Conservation (phyloP, 768 basidiomycete genomes). For the Tylopilus plumbeoviolaceoides region DNA sequence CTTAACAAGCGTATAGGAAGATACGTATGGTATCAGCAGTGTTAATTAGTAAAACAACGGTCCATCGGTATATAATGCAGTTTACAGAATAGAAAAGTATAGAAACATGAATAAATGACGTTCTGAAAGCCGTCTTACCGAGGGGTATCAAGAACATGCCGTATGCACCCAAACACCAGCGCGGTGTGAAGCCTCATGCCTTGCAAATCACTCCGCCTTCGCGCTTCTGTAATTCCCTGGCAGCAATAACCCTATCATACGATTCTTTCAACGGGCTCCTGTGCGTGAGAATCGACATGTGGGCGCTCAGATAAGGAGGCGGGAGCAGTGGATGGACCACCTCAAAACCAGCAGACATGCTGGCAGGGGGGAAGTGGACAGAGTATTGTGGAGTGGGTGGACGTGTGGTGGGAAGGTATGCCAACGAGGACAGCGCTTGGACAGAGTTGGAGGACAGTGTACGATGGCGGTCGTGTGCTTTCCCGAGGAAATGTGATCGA, state of each 20-base stretch:
- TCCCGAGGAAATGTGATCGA: slow-evolving; percentile 31
- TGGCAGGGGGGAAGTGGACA: slow-evolving; percentile 62
- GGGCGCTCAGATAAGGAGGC: slow-evolving; percentile 64
- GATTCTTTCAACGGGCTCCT: slow-evolving; percentile 67
- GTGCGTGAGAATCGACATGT: slow-evolving; percentile 63
- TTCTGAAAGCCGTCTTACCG: slow-evolving; percentile 2
- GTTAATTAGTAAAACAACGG: slow-evolving; percentile 11
- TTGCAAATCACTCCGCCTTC: slow-evolving; percentile 6
- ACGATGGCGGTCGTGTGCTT: slow-evolving; percentile 43
- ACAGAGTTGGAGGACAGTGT: slow-evolving; percentile 50
- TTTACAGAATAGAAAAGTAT: slow-evolving; percentile 25
- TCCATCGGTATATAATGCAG: slow-evolving; percentile 16
- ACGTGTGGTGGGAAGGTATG: slow-evolving; percentile 45
- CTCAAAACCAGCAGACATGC: slow-evolving; percentile 51
- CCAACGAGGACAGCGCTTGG: slow-evolving; percentile 54
- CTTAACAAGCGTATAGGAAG: too few species aligned
- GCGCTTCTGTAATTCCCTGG: slow-evolving; percentile 40
- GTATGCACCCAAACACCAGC: background rate
- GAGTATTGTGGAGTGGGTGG: slow-evolving; percentile 43
- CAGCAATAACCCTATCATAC: slow-evolving; percentile 60
- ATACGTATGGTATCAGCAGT: slow-evolving; percentile 9
- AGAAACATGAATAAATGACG: slow-evolving; percentile 25
- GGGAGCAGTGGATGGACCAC: slow-evolving; percentile 68
- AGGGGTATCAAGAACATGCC: slow-evolving; percentile 21
- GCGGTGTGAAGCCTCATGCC: background rate